phyloP scores from a whole-genome alignment of 2,329 filamentous ascomycete genomes.

The Ophiocordyceps sinensis region DNA sequence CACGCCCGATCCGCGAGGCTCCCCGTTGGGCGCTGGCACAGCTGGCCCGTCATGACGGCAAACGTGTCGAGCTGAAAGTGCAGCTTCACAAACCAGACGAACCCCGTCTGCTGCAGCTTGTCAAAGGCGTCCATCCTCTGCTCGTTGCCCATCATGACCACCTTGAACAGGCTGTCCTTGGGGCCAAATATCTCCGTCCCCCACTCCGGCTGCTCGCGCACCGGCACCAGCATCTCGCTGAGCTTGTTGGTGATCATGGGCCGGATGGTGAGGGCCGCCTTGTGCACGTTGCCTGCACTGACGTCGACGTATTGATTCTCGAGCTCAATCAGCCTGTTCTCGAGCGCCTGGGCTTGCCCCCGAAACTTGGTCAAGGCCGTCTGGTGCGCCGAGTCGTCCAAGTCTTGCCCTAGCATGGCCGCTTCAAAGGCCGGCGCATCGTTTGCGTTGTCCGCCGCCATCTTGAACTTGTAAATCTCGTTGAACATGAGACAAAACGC shows the following conservation, averaged over 20 bases:
- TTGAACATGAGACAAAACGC: slow-evolving; percentile 37
- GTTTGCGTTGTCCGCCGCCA: slow-evolving; percentile 24
- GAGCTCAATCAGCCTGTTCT: slow-evolving; percentile 26
- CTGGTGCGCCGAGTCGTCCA: slow-evolving; percentile 6
- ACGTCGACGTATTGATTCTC: slow-evolving; percentile 36
- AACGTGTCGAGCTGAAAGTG: slow-evolving; percentile 44
- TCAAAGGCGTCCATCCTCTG: slow-evolving; percentile 30
- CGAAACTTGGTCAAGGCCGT: slow-evolving; percentile 25
- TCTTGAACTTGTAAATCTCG: slow-evolving; percentile 34
- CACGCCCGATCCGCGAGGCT: slow-evolving; percentile 39
- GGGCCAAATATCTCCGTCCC: slow-evolving; percentile 32
- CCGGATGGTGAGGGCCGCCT: slow-evolving; percentile 32
- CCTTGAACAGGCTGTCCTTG: slow-evolving; percentile 40
- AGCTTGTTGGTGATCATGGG: slow-evolving; percentile 35
- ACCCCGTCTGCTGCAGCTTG: slow-evolving; percentile 27
- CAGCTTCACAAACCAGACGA: slow-evolving; percentile 38
- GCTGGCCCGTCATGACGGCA: slow-evolving; percentile 38
- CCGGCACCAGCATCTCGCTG: slow-evolving; percentile 29
- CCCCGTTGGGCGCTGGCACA: slow-evolving; percentile 33
- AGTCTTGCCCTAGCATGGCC: slow-evolving; percentile 30
- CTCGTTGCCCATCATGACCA: slow-evolving; percentile 33
- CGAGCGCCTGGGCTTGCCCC: slow-evolving; percentile 25
- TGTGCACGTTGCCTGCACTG: slow-evolving; percentile 36
- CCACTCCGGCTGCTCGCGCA: slow-evolving; percentile 32
- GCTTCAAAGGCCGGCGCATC: slow-evolving; percentile 33